Evolutionary conservation across 1,139 yeast genomes (phyloP), one percentile per base, ranked within the genome.

Genomic region (Saccharomyces hybrid): DNA sequence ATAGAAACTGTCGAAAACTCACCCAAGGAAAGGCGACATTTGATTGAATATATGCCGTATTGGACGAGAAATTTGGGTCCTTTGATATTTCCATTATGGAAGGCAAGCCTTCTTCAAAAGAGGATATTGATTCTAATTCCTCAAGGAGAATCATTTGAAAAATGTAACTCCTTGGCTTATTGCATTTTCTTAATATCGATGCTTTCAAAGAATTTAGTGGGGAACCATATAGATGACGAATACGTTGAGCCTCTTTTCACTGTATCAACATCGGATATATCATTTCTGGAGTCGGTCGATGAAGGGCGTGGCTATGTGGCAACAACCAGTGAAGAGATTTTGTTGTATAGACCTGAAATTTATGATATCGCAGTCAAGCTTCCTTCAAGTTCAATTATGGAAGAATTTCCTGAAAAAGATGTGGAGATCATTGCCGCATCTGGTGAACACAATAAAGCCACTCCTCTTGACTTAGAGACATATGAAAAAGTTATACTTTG

Each of bases 261-360:
- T 47, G 77, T 86, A 26, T 86, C 89, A 16, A 77, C 87, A 21
- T 56, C 60, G 41, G 65, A 63, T 50, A 50, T 64, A 34, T 63
- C 61, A 24, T 52, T 28, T 26, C 51, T 64, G 58, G 52, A 53
- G 49, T 44, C 59, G 1, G 55, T 60, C 14, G 49, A 55, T 4
- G 49, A 66, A 4, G 44, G 26, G 26, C 59, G 66, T 32, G 79
- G 80, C 1, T 84, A 72, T 64, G 74, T 86, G 47, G 93, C 86
- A 0, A 77, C 82, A 16, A 85, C 96, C 0, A 81, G 86, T 53
- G 96, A 88, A 66, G 86, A 83, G 56, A 81, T 88, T 26, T 66
- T 87, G 50, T 71, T 82, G 63, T 82, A 78, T 57, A 84, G 82
- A 60, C 68, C 70, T 9, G 76, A 77, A 14, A 62, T 84, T 1